Evolutionary conservation across 768 basidiomycete genomes (phyloP).

Genomic region (Mycena haematopus): DNA sequence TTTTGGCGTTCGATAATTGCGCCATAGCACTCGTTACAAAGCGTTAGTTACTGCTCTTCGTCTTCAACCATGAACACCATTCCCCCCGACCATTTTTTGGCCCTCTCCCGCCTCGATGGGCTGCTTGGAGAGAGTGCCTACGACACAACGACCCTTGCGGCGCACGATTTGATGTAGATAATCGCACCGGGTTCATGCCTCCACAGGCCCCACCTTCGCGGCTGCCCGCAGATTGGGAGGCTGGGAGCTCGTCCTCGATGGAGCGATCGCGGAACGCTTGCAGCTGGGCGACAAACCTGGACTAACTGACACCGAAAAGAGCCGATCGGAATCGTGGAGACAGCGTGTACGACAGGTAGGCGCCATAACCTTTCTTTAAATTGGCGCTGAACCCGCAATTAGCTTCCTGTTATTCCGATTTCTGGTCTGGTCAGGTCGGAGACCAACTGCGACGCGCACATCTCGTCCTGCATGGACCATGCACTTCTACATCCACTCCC

Average conservation of each 20-base stretch:
- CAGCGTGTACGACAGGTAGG: conserved; percentile 54
- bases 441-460: conserved; percentile 73
- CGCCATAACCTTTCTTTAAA: conserved; percentile 3
- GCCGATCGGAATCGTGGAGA: conserved; percentile 61
- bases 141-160: conserved; percentile 72
- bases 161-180: conserved; percentile 94
- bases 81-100: conserved; percentile 42
- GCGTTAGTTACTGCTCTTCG: background rate
- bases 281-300: conserved; percentile 64
- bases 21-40: conserved; percentile 4
- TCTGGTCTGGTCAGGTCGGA: conserved; percentile 55
- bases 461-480: conserved; percentile 73
- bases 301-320: conserved; percentile 43
- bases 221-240: conserved; percentile 66
- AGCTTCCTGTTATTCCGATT: conserved; percentile 64
- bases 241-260: conserved; percentile 74
- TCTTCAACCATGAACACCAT: conserved; percentile 22
- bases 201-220: conserved; percentile 71
- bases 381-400: conserved; percentile 11
- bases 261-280: conserved; percentile 54
- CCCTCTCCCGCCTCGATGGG: conserved; percentile 41
- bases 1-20: conserved; percentile 8
- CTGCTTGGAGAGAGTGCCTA: conserved; percentile 37
- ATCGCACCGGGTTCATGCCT: conserved; percentile 91
- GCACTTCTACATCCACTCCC: conserved; percentile 80